phyloP scores from a whole-genome alignment of 768 basidiomycete genomes.

The Lanmaoa rubissima region DNA sequence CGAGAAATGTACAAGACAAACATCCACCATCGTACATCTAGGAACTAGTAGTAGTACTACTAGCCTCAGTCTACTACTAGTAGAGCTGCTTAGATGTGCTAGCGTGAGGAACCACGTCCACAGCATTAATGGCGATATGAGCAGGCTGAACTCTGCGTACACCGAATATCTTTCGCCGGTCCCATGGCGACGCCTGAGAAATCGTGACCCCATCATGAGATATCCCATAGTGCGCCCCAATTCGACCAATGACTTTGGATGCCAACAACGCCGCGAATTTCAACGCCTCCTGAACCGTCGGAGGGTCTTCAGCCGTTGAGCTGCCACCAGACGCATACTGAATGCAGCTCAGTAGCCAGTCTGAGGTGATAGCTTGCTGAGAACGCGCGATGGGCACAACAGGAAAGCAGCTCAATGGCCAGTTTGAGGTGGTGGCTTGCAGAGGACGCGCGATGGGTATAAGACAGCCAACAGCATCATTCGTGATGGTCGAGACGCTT shows the following conservation, averaged over 20 bases:
- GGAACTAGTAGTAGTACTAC: not conserved
- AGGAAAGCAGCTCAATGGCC: constrained; percentile 16
- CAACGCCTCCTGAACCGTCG: constrained; percentile 50
- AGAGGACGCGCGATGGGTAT: constrained; percentile 17
- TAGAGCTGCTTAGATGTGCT: constrained; percentile 13
- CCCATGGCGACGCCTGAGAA: constrained; percentile 43
- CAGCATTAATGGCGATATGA: not conserved
- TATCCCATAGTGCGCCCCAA: constrained; percentile 28
- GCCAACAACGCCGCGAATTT: constrained; percentile 49
- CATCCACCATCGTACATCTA: not conserved
- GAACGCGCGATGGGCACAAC: constrained; percentile 18
- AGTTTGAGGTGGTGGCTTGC: not conserved
- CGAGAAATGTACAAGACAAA: not conserved
- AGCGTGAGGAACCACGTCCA: not conserved
- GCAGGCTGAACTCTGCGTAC: not conserved
- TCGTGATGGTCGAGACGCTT: constrained; percentile 24
- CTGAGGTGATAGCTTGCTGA: not conserved
- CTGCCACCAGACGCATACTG: constrained; percentile 1
- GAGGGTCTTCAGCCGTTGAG: constrained; percentile 26
- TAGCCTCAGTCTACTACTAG: not conserved
- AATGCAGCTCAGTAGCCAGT: constrained; percentile 17
- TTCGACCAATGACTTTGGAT: constrained; percentile 39
- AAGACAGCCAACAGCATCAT: constrained; percentile 16
- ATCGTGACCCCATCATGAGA: constrained; percentile 26
- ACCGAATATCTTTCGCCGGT: constrained; percentile 14